Conservation (phyloP, 23 red algal species). For the Pyropia yezoensis region DNA sequence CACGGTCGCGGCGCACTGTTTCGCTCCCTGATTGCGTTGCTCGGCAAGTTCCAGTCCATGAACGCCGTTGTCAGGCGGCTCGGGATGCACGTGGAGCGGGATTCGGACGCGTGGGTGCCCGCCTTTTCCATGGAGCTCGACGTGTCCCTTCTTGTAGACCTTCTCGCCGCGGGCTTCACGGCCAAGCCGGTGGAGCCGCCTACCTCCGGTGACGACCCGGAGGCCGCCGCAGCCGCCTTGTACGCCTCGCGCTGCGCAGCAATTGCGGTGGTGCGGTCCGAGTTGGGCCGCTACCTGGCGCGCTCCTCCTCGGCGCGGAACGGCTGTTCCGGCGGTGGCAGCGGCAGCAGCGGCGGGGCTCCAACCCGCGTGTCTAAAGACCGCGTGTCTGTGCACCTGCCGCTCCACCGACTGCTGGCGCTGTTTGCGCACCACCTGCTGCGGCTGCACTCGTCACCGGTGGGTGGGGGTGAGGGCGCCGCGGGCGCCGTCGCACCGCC, state of each 20-base stretch:
- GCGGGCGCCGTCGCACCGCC: not conserved
- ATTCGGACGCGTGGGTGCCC: constrained; percentile 18
- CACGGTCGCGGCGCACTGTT: constrained; percentile 29
- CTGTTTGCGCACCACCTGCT: constrained; percentile 43
- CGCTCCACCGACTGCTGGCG: constrained; percentile 56
- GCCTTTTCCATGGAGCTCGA: constrained; percentile 49
- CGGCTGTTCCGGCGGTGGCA: not conserved
- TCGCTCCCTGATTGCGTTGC: constrained; percentile 25
- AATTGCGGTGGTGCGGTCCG: constrained; percentile 17
- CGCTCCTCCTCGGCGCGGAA: constrained; percentile 3
- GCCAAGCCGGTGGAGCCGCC: too few relatives aligned
- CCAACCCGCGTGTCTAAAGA: not conserved
- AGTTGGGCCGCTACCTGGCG: constrained; percentile 29
- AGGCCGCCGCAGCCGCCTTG: not conserved
- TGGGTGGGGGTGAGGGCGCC: not conserved
- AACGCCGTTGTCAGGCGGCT: constrained; percentile 24
- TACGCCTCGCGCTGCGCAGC: not conserved
- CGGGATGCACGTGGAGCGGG: constrained; percentile 32
- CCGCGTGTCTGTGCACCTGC: constrained; percentile 47
- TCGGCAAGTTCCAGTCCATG: constrained; percentile 58
- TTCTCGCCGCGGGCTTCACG: constrained; percentile 43
- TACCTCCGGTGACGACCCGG: not conserved
- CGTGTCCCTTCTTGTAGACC: constrained; percentile 37
- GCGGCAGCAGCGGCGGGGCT: too few relatives aligned
- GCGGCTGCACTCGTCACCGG: constrained; percentile 6